phyloP scores from a whole-genome alignment of 441 rosid genomes.

The Geranium incanum region DNA sequence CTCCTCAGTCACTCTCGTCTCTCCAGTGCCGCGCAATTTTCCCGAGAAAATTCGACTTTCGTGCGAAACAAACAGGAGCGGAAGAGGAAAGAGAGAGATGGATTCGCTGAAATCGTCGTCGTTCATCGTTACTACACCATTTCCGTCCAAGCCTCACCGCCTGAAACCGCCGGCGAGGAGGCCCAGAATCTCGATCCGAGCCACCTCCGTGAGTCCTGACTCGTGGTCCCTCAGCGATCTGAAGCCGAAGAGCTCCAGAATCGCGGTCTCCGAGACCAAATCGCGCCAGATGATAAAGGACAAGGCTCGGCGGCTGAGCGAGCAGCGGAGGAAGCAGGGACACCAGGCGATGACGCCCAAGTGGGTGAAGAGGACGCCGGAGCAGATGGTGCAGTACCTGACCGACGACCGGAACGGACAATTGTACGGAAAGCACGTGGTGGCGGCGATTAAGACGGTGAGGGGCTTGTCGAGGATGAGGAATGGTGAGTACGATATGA shows the following conservation, averaged over 20 bases:
- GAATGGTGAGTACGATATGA: conserved; percentile 50
- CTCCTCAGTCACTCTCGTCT: neutral
- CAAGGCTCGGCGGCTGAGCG: conserved; percentile 62
- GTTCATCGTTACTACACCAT: conserved; percentile 30
- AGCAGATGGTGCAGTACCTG: conserved; percentile 81
- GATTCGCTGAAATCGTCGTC: conserved; percentile 32
- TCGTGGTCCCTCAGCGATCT: conserved; percentile 89
- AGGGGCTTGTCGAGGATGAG: conserved; percentile 43
- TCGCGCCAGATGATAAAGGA: conserved; percentile 77
- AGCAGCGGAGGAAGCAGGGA: conserved; percentile 67
- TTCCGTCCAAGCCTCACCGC: conserved; percentile 21
- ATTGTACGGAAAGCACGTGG: conserved; percentile 72
- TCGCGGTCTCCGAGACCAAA: conserved; percentile 70
- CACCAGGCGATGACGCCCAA: conserved; percentile 61
- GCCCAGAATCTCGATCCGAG: conserved; percentile 21
- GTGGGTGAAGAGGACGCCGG: conserved; percentile 84
- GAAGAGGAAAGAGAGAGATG: neutral
- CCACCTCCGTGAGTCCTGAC: conserved; percentile 48
- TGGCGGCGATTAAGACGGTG: conserved; percentile 71
- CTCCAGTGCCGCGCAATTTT: conserved; percentile 4
- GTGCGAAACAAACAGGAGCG: neutral
- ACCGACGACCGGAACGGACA: conserved; percentile 68
- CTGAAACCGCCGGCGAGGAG: conserved; percentile 22
- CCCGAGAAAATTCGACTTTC: conserved; percentile 7
- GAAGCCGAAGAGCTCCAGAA: conserved; percentile 48